Percentiles rank a stretch among this genome's conserved stretches.
phyloP scores from a whole-genome alignment of 2,329 filamentous ascomycete genomes.

The Coleophoma cylindrospora region DNA sequence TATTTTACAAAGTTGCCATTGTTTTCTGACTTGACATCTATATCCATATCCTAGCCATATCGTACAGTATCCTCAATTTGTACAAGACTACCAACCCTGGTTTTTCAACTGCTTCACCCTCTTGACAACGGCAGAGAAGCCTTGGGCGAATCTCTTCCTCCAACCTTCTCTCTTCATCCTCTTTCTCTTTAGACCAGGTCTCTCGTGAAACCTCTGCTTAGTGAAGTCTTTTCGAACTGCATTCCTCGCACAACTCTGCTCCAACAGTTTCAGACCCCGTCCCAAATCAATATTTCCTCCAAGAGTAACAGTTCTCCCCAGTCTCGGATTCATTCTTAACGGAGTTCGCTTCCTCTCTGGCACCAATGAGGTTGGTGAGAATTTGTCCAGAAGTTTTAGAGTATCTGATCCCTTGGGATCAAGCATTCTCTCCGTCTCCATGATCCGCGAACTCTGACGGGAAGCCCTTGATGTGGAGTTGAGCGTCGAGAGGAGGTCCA shows the following conservation, averaged over 20 bases:
- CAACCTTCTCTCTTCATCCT: slow-evolving; percentile 65
- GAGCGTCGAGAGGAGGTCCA: no score
- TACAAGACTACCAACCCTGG: slow-evolving; percentile 67
- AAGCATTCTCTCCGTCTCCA: background rate
- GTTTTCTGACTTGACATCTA: background rate
- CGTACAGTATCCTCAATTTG: background rate
- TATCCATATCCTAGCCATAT: background rate
- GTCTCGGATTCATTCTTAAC: background rate
- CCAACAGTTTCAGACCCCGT: slow-evolving; percentile 28
- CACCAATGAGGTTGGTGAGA: no score
- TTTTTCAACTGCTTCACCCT: slow-evolving; percentile 66
- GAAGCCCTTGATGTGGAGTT: background rate
- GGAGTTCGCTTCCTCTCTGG: background rate
- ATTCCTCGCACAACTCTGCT: slow-evolving; percentile 45
- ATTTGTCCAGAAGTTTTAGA: no score
- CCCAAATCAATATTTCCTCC: slow-evolving; percentile 16
- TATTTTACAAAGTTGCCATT: no score
- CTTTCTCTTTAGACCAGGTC: slow-evolving; percentile 73
- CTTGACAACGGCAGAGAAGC: slow-evolving; percentile 59
- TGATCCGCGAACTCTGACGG: background rate
- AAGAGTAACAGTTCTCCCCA: background rate
- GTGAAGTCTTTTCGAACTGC: slow-evolving; percentile 48
- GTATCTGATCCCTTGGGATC: no score
- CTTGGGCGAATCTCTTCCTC: slow-evolving; percentile 61
- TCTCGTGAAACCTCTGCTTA: slow-evolving; percentile 67